A percentile compares a stretch with the other conserved stretches of the same genome.
phyloP scores from a whole-genome alignment of 2,329 filamentous ascomycete genomes.

The Teratosphaeriaceae sp. region DNA sequence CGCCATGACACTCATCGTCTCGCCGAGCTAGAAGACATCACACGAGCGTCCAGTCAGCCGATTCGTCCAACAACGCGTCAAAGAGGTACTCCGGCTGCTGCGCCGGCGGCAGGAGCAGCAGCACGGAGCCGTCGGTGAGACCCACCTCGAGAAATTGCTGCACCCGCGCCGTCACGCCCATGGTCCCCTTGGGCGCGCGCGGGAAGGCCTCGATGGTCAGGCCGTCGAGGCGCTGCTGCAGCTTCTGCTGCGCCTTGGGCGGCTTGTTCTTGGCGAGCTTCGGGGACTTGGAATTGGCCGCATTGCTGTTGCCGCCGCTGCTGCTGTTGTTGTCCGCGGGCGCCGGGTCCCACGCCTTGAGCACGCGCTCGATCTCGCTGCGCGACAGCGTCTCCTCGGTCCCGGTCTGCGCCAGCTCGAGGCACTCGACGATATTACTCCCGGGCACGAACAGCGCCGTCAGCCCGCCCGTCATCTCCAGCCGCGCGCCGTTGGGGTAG shows the following conservation, averaged over 20 bases:
- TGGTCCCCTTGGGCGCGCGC: conserved; percentile 40
- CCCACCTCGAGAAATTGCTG: conserved; percentile 57
- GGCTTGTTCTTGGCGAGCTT: conserved; percentile 51
- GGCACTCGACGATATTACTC: conserved; percentile 67
- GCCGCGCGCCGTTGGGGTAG: conserved; percentile 69
- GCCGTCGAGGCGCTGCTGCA: conserved; percentile 39
- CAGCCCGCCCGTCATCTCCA: conserved; percentile 54
- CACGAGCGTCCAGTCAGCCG: conserved; percentile 5
- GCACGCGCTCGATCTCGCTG: conserved; percentile 45
- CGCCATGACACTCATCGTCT: conserved; percentile 60
- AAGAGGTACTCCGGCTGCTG: not conserved
- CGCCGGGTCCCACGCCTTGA: conserved; percentile 44
- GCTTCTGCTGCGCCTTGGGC: conserved; percentile 29
- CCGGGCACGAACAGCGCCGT: conserved; percentile 72
- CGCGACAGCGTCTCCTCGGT: conserved; percentile 83
- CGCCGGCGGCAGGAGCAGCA: not conserved
- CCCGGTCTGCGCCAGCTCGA: conserved; percentile 70
- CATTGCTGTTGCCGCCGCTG: conserved; percentile 50
- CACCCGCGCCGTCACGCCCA: conserved; percentile 51
- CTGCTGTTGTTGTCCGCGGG: conserved; percentile 30
- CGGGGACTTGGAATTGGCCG: conserved; percentile 30
- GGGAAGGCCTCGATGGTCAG: conserved; percentile 41
- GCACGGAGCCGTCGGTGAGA: conserved; percentile 4
- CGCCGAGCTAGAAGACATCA: conserved; percentile 46
- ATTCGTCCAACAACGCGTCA: conserved; percentile 3